A percentile compares a stretch with the other conserved stretches of the same genome.
These are phyloP conservation scores for Suillus fuscotomentosus DNA, from an alignment of 768 basidiomycete genomes.

Conservation along the genomic window DNA sequence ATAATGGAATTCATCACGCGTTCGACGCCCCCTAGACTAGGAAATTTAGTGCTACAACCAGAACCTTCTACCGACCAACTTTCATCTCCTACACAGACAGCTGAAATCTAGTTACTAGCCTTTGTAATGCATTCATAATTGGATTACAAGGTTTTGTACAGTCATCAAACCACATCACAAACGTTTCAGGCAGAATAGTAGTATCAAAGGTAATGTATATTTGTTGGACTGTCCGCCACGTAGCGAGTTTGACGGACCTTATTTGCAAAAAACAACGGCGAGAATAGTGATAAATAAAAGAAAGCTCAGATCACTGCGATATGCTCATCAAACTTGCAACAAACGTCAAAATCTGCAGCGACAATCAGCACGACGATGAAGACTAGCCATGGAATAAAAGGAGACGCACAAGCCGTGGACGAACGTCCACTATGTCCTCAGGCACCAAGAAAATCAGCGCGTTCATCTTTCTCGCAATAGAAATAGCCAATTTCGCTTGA, in stretches of 20 bases:
- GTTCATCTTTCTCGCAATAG: conserved; percentile 97
- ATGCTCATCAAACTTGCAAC: conserved; percentile 91
- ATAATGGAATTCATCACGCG: conserved; percentile 83
- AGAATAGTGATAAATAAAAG: conserved; percentile 3
- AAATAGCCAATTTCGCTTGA: conserved; percentile 93
- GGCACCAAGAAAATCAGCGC: conserved; percentile 95
- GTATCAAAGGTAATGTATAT: background rate
- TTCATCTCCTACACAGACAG: conserved; percentile 3
- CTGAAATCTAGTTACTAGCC: conserved; percentile 10
- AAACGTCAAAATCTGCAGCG: conserved; percentile 83
- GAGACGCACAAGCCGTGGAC: conserved; percentile 76
- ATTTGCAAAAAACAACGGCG: background rate
- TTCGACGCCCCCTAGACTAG: conserved; percentile 68
- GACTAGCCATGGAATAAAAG: background rate
- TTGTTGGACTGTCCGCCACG: too few relatives aligned
- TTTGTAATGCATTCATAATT: background rate
- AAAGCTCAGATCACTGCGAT: conserved; percentile 33
- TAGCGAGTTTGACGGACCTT: background rate
- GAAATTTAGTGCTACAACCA: conserved; percentile 58
- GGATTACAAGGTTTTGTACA: background rate
- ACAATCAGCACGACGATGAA: background rate
- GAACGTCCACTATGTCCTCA: conserved; percentile 94
- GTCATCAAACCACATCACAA: background rate
- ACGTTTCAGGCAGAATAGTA: background rate
- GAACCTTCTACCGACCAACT: conserved; percentile 1